Percentiles rank a stretch among this genome's conserved stretches.
Evolutionary conservation across 345 rosid species (phyloP).

Genomic region (Hibiscus tridactylites): DNA sequence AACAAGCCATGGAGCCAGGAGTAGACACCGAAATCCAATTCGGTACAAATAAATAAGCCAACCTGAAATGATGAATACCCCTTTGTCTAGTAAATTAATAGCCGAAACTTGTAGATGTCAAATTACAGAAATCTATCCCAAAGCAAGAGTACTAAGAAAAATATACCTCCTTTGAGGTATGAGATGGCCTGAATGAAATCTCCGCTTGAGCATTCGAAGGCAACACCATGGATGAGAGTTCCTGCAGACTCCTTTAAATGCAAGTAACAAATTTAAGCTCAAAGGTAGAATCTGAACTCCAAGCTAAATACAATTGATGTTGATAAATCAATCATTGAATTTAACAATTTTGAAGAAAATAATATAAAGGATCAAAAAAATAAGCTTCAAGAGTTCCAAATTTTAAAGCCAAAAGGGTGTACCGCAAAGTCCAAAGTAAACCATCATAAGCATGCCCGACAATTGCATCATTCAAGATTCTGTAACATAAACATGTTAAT

Average conservation of each 20-base stretch:
- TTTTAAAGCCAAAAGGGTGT: conserved; percentile 14
- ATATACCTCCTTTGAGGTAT: conserved; percentile 32
- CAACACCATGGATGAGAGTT: conserved; percentile 39
- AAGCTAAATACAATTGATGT: background rate
- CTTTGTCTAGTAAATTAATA: background rate
- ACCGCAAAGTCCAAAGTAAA: conserved; percentile 88
- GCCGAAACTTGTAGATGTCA: background rate
- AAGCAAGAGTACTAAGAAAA: background rate
- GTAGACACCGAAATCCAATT: background rate
- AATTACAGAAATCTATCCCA: background rate
- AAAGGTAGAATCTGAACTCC: background rate
- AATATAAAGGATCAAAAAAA: background rate
- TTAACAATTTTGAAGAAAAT: background rate
- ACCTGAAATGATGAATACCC: background rate
- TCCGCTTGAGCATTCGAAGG: conserved; percentile 31
- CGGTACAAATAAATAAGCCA: background rate
- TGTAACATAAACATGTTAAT: conserved; percentile 28
- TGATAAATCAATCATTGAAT: background rate
- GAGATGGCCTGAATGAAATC: conserved; percentile 29
- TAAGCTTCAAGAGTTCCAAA: background rate
- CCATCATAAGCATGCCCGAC: conserved; percentile 69
- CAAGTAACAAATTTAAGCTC: conserved; percentile 17
- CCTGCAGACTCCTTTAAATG: conserved; percentile 72
- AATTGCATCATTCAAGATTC: conserved; percentile 76
- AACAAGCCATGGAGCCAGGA: background rate